phyloP scores from a whole-genome alignment of 805 yeast species.

The Saccharomycopsis malanga region DNA sequence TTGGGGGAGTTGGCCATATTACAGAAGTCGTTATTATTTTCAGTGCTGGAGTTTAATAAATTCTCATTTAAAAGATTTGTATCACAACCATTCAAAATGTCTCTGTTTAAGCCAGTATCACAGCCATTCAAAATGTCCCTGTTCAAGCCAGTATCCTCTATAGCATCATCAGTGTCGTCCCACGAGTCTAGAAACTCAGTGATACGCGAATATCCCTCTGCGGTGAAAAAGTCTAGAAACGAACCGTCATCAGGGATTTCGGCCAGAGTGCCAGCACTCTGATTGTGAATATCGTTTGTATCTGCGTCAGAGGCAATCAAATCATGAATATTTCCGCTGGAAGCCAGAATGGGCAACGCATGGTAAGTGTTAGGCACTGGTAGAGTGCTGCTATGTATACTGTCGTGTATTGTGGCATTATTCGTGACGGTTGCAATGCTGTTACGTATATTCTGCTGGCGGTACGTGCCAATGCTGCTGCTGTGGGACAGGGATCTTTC shows the following conservation, averaged over 20 bases:
- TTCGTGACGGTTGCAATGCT: neutral
- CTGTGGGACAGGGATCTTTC: too few relatives aligned
- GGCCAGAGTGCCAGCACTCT: neutral
- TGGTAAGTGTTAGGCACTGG: constrained; percentile 1
- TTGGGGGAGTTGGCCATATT: too few relatives aligned
- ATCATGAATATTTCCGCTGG: constrained; percentile 9
- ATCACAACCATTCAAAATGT: neutral
- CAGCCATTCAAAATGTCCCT: neutral
- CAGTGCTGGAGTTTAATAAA: neutral
- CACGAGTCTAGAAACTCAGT: constrained; percentile 10
- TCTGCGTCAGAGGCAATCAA: constrained; percentile 8
- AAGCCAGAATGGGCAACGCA: neutral
- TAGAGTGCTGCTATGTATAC: neutral
- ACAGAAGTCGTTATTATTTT: neutral
- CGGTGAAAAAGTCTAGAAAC: constrained; percentile 13
- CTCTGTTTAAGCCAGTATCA: neutral
- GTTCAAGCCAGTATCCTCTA: too few relatives aligned
- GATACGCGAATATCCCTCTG: constrained; percentile 19
- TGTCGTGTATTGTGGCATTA: constrained; percentile 5
- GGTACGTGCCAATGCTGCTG: neutral
- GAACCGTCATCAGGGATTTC: neutral
- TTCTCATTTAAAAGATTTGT: neutral
- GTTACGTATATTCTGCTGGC: neutral
- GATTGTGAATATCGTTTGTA: neutral
- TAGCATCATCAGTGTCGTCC: neutral